These are phyloP conservation scores for Aspergillus niger DNA, from an alignment of 2,329 filamentous ascomycete species.

Conservation along the genomic window DNA sequence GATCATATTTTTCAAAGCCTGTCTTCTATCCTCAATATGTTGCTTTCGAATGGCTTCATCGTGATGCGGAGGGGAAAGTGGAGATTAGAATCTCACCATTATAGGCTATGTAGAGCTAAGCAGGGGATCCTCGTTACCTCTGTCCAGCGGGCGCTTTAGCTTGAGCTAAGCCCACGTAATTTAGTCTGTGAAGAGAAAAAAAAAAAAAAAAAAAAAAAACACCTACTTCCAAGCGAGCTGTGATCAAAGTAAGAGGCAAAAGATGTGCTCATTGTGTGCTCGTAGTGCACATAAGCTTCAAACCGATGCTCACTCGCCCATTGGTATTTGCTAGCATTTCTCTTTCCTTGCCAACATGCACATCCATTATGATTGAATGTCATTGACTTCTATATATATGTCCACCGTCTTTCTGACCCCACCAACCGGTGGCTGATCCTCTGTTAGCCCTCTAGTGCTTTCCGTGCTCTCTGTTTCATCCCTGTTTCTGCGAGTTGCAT, in stretches of 20 bases:
- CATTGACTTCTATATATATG: not conserved
- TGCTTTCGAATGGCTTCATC: not conserved
- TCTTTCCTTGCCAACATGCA: not conserved
- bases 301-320: not conserved
- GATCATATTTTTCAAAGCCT: too few relatives aligned
- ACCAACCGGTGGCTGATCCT: not conserved
- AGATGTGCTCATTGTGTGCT: too few relatives aligned
- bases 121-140: not conserved
- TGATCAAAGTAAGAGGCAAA: too few relatives aligned
- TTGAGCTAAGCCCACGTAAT: not conserved
- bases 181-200: too few relatives aligned
- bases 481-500: not conserved
- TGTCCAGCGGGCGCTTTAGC: not conserved
- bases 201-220: too few relatives aligned
- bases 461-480: not conserved
- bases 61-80: not conserved
- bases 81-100: not conserved
- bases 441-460: not conserved
- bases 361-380: not conserved
- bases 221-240: too few relatives aligned
- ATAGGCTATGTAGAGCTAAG: not conserved
- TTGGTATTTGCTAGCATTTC: not conserved
- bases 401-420: not conserved
- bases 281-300: too few relatives aligned
- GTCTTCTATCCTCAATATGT: not conserved